Base-by-base conservation (phyloP, 441 rosid species). In the Flueggea neowawraea region DNA sequence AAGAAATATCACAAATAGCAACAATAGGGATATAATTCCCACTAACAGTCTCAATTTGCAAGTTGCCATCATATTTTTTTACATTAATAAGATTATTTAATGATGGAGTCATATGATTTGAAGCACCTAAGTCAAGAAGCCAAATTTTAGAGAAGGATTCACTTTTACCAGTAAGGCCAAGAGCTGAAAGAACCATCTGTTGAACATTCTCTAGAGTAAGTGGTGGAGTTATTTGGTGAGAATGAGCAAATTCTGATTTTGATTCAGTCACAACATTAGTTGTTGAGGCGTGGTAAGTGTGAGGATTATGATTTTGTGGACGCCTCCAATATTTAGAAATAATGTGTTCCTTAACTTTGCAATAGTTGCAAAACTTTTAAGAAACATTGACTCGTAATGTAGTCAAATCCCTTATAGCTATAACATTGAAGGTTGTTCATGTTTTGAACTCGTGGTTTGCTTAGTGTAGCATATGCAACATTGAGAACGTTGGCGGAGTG, bases 1-100 rank as follows among this genome's bases (percentile, higher is more conserved):
- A 39, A 57, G 49, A 57, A 57, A 57, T n/a, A 57, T 57, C 60
- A 57, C 60, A 12, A 36, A n/a, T 15, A 11, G 41, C 57, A 2
- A 10, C 31, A 39, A 54, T 54, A 54, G 41, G 39, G 4, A 54
- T 12, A 28, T 4, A 11, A 13, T 31, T 53, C 0, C 33, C 56
- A 53, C 22, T 9, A 12, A 6, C 12, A 10, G 4, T 53, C 11
- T 53, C 3, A 54, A 54, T 54, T 31, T 54, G 11, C 2, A 54
- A 16, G n/a, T n/a, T n/a, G n/a, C n/a, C n/a, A n/a, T n/a, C n/a
- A n/a, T n/a, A n/a, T n/a, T n/a, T n/a, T n/a, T 11, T 54, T 54
- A n/a, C n/a, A n/a, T 54, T 39, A 4, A 54, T 0, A 10, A 54
- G 22, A 54, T 4, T 54, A 22, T 2, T 12, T 31, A 0, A 28